These are phyloP conservation scores for Kodamaea arcana DNA, from an alignment of 1,139 yeast species.

Conservation along the genomic window DNA sequence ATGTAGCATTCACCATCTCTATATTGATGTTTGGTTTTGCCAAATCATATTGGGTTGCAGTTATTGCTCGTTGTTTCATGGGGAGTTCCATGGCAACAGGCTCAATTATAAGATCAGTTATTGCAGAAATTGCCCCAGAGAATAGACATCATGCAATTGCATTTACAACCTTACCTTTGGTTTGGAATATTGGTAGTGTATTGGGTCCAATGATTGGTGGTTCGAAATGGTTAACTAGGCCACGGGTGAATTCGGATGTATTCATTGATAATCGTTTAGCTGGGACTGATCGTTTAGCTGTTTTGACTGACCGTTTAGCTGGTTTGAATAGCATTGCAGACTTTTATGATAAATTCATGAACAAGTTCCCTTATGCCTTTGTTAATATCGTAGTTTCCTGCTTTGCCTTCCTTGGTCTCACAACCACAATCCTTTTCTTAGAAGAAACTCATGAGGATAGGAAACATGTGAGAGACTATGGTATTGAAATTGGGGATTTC, in stretches of 20 bases:
- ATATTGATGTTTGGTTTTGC: conserved; percentile 53
- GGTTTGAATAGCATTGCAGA: too few species aligned
- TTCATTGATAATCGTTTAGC: too few species aligned
- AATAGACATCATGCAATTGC: conserved; percentile 61
- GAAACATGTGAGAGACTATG: conserved; percentile 42
- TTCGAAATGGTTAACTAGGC: conserved; percentile 32
- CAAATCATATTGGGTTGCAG: conserved; percentile 45
- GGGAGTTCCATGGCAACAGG: conserved; percentile 62
- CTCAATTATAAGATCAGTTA: conserved; percentile 54
- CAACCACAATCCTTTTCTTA: conserved; percentile 46
- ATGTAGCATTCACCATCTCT: conserved; percentile 46
- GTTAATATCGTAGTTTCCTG: conserved; percentile 52
- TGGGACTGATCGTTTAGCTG: too few species aligned
- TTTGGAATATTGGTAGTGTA: conserved; percentile 53
- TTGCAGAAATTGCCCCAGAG: conserved; percentile 57
- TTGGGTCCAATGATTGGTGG: conserved; percentile 60
- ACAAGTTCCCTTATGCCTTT: conserved; percentile 51
- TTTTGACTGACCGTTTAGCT: background rate
- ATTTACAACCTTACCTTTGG: conserved; percentile 54
- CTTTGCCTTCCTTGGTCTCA: conserved; percentile 34
- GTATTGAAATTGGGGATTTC: conserved; percentile 50
- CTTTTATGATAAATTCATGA: conserved; percentile 28
- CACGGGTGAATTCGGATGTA: too few species aligned
- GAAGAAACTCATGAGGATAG: conserved; percentile 54
- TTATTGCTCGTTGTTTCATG: conserved; percentile 47